Evolutionary conservation across 2,329 filamentous ascomycete genomes (phyloP).

Genomic region (Pseudodiploospora longispora): DNA sequence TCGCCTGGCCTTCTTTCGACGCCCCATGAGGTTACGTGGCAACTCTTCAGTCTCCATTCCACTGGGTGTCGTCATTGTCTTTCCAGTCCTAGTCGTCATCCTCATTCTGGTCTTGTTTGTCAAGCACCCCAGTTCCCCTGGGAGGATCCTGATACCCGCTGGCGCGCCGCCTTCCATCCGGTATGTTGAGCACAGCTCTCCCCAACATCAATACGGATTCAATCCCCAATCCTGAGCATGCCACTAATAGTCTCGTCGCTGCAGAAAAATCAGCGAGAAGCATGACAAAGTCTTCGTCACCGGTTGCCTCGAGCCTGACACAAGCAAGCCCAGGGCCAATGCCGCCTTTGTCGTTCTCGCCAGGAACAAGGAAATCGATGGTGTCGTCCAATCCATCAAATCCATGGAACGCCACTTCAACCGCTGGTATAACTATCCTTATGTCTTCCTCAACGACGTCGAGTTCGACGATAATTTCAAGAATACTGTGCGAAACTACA

Average conservation of each 20-base stretch:
- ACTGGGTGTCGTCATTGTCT: slow-evolving; percentile 83
- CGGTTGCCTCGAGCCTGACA: slow-evolving; percentile 78
- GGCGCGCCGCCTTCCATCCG: slow-evolving; percentile 83
- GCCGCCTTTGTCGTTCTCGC: slow-evolving; percentile 94
- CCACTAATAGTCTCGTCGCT: slow-evolving; percentile 11
- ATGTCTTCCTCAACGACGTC: slow-evolving; percentile 95
- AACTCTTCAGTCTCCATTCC: slow-evolving; percentile 92
- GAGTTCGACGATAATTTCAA: slow-evolving; percentile 96
- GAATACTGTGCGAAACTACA: slow-evolving; percentile 79
- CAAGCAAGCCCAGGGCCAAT: slow-evolving; percentile 74
- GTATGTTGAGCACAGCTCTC: slow-evolving; percentile 41
- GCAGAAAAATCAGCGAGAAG: slow-evolving; percentile 91
- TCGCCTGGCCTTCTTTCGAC: slow-evolving; percentile 70
- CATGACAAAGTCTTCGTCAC: slow-evolving; percentile 94
- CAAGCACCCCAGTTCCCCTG: slow-evolving; percentile 75
- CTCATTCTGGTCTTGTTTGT: slow-evolving; percentile 86
- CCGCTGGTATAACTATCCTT: slow-evolving; percentile 96
- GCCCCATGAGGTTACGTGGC: slow-evolving; percentile 79
- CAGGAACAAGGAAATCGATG: slow-evolving; percentile 91
- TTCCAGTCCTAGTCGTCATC: slow-evolving; percentile 84
- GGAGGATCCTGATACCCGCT: slow-evolving; percentile 76
- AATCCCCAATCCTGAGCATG: background rate
- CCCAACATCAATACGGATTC: background rate
- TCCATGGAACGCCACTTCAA: slow-evolving; percentile 99
- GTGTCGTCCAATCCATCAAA: slow-evolving; percentile 93